These are phyloP conservation scores for Hypoxylon sp. DNA, from an alignment of 2,329 filamentous ascomycete genomes.

Conservation along the genomic window DNA sequence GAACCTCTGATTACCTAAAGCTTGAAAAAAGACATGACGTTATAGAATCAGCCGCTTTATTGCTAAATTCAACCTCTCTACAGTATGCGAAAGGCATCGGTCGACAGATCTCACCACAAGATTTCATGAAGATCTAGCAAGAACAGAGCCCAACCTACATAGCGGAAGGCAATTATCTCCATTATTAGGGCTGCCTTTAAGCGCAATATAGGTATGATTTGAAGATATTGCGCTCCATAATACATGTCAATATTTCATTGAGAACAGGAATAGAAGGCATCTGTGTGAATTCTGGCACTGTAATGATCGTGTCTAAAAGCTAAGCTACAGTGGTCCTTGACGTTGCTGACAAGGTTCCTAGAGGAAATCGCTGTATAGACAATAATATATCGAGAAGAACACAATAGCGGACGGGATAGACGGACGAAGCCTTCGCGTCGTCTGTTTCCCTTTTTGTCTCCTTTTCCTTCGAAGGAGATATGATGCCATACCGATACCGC, in stretches of 20 bases:
- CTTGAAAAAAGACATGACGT: background rate
- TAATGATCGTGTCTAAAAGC: conserved; percentile 28
- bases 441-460: background rate
- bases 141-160: too few relatives aligned
- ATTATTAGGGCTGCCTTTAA: background rate
- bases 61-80: background rate
- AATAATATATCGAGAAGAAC: conserved; percentile 19
- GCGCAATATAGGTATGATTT: background rate
- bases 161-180: background rate
- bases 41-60: background rate
- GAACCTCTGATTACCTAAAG: background rate
- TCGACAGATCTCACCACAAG: background rate
- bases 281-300: background rate
- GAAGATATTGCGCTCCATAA: background rate
- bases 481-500: background rate
- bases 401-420: background rate
- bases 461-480: background rate
- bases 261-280: background rate
- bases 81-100: background rate
- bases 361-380: conserved; percentile 20
- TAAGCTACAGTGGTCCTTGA: conserved; percentile 1
- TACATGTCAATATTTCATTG: background rate
- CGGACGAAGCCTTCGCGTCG: background rate
- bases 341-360: conserved; percentile 13
- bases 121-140: background rate